A percentile compares a stretch with the other conserved stretches of the same genome.
phyloP scores from a whole-genome alignment of 768 basidiomycete genomes.

The Lentinula boryana region DNA sequence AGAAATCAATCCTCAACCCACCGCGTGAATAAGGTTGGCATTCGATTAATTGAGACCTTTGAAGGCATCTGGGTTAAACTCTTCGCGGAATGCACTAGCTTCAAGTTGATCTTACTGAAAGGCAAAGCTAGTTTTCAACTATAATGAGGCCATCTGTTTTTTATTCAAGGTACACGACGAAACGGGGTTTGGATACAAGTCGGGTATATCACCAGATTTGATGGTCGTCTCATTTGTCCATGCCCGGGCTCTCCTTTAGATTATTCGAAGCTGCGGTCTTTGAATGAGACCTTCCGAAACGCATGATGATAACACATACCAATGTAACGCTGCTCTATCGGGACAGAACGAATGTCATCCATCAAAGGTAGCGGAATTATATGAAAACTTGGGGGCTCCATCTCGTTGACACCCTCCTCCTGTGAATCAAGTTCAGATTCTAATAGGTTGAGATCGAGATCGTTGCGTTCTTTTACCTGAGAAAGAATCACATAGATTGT shows the following conservation, averaged over 20 bases:
- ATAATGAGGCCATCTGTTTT: background rate
- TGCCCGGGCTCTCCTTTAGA: conserved; percentile 59
- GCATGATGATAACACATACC: conserved; percentile 31
- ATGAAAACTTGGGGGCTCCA: conserved; percentile 87
- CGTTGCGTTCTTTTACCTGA: conserved; percentile 44
- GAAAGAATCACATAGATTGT: conserved; percentile 82
- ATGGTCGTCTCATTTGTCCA: conserved; percentile 78
- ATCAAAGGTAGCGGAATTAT: conserved; percentile 88
- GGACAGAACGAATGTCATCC: conserved; percentile 85
- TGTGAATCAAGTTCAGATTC: conserved; percentile 20
- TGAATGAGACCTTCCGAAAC: background rate
- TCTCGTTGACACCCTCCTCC: conserved; percentile 66
- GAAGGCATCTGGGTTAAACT: conserved; percentile 72
- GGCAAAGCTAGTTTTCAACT: conserved; percentile 48
- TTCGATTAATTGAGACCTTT: conserved; percentile 82
- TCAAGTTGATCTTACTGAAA: conserved; percentile 91
- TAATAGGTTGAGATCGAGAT: background rate
- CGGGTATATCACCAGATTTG: conserved; percentile 74
- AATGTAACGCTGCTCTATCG: conserved; percentile 59
- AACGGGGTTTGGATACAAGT: conserved; percentile 91
- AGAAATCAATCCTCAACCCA: conserved; percentile 16
- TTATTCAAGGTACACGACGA: conserved; percentile 15
- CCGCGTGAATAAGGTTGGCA: conserved; percentile 73
- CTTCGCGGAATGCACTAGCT: conserved; percentile 88
- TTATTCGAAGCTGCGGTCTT: conserved; percentile 54